Percentiles rank a stretch among this genome's conserved stretches.
phyloP scores from a whole-genome alignment of 306 rosid genomes.

The Arachis stenosperma region DNA sequence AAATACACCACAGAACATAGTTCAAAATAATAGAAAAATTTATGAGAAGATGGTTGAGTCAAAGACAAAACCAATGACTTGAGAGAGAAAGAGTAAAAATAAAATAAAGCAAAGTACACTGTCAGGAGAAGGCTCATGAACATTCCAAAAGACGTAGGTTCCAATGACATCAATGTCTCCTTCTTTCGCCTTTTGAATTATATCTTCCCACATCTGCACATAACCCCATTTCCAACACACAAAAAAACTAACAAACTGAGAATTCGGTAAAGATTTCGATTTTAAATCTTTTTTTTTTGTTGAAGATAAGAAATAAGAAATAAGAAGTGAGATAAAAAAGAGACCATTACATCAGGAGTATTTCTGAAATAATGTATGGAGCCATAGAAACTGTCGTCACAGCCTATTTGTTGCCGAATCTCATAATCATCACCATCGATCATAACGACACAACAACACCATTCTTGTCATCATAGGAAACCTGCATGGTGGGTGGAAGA shows the following conservation, averaged over 20 bases:
- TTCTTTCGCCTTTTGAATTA: conserved; percentile 90
- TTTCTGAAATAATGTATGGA: conserved; percentile 98
- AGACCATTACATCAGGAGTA: conserved; percentile 73
- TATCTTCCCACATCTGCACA: conserved; percentile 96
- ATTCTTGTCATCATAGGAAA: no score
- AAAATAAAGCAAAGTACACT: conserved; percentile 56
- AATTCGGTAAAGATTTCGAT: no score
- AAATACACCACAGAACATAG: neutral
- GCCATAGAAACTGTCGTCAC: conserved; percentile 57
- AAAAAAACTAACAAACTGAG: no score
- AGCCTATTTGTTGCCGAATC: no score
- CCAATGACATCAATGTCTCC: conserved; percentile 92
- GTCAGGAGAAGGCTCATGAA: conserved; percentile 94
- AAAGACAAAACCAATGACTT: neutral
- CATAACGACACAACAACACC: no score
- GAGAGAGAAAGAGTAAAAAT: conserved; percentile 10
- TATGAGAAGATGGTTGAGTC: conserved; percentile 12
- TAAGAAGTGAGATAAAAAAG: no score
- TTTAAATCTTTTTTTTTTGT: no score
- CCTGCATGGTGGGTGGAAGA: no score
- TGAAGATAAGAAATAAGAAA: no score
- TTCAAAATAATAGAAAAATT: neutral
- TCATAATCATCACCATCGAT: no score
- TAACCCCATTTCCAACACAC: neutral
- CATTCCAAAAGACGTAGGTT: conserved; percentile 97